Evolutionary conservation across 352 stramenopile genomes (phyloP).

Genomic region (Pythium brachiatum): DNA sequence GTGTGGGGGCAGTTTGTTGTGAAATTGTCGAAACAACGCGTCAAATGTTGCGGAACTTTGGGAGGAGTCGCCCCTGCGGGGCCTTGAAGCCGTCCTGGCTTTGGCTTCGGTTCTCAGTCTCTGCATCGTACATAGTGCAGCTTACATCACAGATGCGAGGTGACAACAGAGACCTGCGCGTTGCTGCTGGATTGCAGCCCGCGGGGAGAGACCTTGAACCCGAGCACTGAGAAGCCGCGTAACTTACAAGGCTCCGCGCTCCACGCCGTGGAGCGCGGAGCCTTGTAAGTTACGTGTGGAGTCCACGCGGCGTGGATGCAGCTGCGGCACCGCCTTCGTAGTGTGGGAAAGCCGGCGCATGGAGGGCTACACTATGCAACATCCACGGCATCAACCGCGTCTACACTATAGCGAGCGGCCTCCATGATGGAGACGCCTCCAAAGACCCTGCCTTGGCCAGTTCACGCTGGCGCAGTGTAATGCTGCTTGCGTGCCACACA

Average conservation of each 20-base stretch:
- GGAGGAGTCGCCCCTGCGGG: neutral
- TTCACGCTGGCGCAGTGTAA: too few relatives aligned
- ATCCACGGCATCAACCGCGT: too few relatives aligned
- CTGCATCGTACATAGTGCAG: neutral
- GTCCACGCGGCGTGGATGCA: too few relatives aligned
- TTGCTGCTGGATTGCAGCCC: neutral
- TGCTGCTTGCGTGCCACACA: neutral
- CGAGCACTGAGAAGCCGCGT: neutral
- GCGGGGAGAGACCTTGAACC: neutral
- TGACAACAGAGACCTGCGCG: neutral
- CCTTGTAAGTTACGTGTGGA: too few relatives aligned
- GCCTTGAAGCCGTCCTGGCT: neutral
- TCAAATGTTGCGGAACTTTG: slow-evolving; percentile 3
- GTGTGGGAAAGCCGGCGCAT: too few relatives aligned
- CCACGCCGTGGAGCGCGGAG: neutral
- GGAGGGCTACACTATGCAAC: too few relatives aligned
- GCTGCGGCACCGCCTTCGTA: too few relatives aligned
- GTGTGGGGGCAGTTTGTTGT: neutral
- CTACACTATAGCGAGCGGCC: too few relatives aligned
- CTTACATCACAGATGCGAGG: slow-evolving; percentile 1
- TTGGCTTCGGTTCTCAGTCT: neutral
- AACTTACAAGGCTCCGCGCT: neutral
- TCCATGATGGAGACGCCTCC: too few relatives aligned
- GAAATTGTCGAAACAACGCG: too few relatives aligned
- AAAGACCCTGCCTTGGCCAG: too few relatives aligned